phyloP scores from a whole-genome alignment of 192 early-diverging fungal species.

The Mortierella hygrophila region DNA sequence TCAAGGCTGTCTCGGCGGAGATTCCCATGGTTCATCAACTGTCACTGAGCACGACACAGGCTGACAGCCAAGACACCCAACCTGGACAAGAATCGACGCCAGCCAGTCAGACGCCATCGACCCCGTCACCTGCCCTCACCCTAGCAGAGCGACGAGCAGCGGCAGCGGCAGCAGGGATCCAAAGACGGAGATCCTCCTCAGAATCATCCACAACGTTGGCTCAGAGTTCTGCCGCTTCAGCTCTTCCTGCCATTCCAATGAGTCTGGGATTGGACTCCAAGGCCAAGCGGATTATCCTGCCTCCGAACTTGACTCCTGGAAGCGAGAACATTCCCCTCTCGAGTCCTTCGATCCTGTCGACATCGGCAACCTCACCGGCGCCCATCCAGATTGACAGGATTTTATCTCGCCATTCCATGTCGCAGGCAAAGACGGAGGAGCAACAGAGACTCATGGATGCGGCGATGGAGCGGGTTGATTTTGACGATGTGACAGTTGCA shows the following conservation, averaged over 20 bases:
- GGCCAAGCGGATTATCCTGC: slow-evolving; percentile 14
- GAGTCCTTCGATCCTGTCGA: slow-evolving; percentile 38
- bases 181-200: slow-evolving; percentile 43
- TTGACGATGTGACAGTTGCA: slow-evolving; percentile 81
- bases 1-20: slow-evolving; percentile 38
- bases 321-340: slow-evolving; percentile 22
- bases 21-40: slow-evolving; percentile 17
- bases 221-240: not conserved
- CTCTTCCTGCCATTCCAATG: slow-evolving; percentile 19
- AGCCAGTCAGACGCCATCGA: not conserved
- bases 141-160: slow-evolving; percentile 46
- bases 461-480: slow-evolving; percentile 72
- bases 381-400: slow-evolving; percentile 54
- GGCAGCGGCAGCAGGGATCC: slow-evolving; percentile 34
- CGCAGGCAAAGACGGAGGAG: slow-evolving; percentile 53
- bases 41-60: not conserved
- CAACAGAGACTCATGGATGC: slow-evolving; percentile 72
- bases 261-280: slow-evolving; percentile 38
- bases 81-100: not conserved
- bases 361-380: slow-evolving; percentile 33
- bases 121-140: slow-evolving; percentile 13
- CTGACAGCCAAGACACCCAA: not conserved
- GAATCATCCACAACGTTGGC: slow-evolving; percentile 26
- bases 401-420: slow-evolving; percentile 39
- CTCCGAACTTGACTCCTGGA: slow-evolving; percentile 37